A percentile compares a stretch with the other conserved stretches of the same genome.
Conservation (phyloP, 2,329 filamentous ascomycete species). For the Podosphaera xanthii region DNA sequence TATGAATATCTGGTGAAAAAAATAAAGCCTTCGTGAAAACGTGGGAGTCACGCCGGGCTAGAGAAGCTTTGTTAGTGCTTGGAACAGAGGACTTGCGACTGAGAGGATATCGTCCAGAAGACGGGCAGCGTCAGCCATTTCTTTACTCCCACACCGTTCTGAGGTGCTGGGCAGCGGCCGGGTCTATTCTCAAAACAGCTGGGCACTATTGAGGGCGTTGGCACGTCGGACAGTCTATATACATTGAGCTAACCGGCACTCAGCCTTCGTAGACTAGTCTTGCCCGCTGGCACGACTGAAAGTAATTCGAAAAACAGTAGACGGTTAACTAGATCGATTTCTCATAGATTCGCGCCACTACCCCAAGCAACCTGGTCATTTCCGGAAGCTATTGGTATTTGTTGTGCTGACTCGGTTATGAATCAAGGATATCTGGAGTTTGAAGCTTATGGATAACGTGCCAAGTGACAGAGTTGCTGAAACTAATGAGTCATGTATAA, state of each 20-base stretch:
- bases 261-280: not conserved
- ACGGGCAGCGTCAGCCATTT: not conserved
- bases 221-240: not conserved
- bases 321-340: no score
- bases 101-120: not conserved
- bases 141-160: not conserved
- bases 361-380: no score
- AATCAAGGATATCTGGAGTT: no score
- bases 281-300: no score
- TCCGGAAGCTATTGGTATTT: no score
- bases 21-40: not conserved
- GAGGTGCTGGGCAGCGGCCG: not conserved
- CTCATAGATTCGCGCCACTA: no score
- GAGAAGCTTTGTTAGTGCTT: not conserved
- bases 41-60: not conserved
- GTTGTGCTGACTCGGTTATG: no score
- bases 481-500: no score
- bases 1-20: not conserved
- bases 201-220: not conserved
- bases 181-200: not conserved
- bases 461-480: no score
- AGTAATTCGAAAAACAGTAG: no score
- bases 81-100: not conserved
- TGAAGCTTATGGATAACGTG: no score
- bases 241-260: not conserved